These are phyloP conservation scores for Cucurbita pepo DNA, from an alignment of 306 rosid species.

Conservation along the genomic window DNA sequence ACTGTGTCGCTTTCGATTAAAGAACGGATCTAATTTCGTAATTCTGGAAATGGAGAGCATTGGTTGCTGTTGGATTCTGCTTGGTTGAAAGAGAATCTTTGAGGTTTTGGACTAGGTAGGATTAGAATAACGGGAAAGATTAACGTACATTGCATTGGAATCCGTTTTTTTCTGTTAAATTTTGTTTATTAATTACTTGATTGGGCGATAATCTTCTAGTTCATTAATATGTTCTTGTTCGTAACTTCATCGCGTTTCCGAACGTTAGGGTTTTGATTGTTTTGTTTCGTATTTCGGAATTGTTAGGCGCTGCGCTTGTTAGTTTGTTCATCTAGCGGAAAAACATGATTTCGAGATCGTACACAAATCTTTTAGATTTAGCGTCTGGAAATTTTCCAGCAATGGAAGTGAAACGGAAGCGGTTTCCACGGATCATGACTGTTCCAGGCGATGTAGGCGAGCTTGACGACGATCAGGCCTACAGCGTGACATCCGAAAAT, in stretches of 20 bases:
- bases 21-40: neutral
- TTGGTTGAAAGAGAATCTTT: constrained; percentile 20
- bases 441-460: constrained; percentile 50
- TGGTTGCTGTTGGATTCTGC: constrained; percentile 3
- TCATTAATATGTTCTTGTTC: neutral
- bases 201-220: neutral
- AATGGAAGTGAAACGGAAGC: constrained; percentile 32
- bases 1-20: neutral
- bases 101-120: constrained; percentile 26
- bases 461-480: constrained; percentile 52
- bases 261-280: constrained; percentile 7
- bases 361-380: constrained; percentile 66
- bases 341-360: constrained; percentile 66
- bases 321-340: neutral
- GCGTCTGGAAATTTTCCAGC: constrained; percentile 66
- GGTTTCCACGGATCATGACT: constrained; percentile 52
- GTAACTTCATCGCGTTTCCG: neutral
- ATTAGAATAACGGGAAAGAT: constrained; percentile 15
- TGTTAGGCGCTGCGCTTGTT: constrained; percentile 1
- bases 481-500: constrained; percentile 47
- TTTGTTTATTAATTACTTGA: neutral
- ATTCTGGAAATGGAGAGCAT: neutral
- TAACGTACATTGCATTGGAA: neutral
- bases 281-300: neutral
- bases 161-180: neutral